phyloP scores from a whole-genome alignment of 2,329 filamentous ascomycete genomes.

The Ascosphaera apis region DNA sequence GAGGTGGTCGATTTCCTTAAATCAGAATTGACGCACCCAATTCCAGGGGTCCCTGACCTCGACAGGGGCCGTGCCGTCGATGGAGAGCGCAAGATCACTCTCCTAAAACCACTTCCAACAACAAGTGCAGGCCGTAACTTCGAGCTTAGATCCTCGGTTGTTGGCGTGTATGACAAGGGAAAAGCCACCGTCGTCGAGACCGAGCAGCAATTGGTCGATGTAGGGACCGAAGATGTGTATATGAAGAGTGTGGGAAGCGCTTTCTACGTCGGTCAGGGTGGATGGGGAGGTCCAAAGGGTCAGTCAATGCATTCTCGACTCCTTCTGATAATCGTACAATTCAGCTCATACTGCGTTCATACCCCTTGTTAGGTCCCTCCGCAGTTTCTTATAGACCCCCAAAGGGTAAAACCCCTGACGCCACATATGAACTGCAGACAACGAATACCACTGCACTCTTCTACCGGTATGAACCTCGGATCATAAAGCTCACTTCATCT shows the following conservation, averaged over 20 bases:
- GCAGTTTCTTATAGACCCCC: slow-evolving; percentile 59
- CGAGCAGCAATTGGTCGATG: slow-evolving; percentile 55
- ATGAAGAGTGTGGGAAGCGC: slow-evolving; percentile 42
- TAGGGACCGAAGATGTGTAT: slow-evolving; percentile 45
- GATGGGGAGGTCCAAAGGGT: slow-evolving; percentile 81
- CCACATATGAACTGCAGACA: slow-evolving; percentile 45
- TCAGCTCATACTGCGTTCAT: slow-evolving; percentile 1
- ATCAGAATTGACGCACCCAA: slow-evolving; percentile 38
- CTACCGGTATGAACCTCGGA: slow-evolving; percentile 39
- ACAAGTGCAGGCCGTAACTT: slow-evolving; percentile 50
- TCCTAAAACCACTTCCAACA: slow-evolving; percentile 52
- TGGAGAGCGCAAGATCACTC: slow-evolving; percentile 58
- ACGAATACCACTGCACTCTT: slow-evolving; percentile 48
- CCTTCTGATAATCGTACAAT: background rate
- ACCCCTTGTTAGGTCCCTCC: slow-evolving; percentile 30
- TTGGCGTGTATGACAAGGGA: slow-evolving; percentile 81
- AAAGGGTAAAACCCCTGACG: slow-evolving; percentile 46
- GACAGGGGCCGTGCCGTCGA: slow-evolving; percentile 56
- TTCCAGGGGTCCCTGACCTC: slow-evolving; percentile 55
- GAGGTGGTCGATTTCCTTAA: slow-evolving; percentile 75
- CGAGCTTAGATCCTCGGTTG: slow-evolving; percentile 51
- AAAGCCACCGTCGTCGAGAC: slow-evolving; percentile 61
- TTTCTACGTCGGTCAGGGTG: slow-evolving; percentile 62
- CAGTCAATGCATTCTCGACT: slow-evolving; percentile 6
- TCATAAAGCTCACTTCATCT: background rate